Conservation (phyloP, 257 asterid genomes). For the Fraxinus americana region DNA sequence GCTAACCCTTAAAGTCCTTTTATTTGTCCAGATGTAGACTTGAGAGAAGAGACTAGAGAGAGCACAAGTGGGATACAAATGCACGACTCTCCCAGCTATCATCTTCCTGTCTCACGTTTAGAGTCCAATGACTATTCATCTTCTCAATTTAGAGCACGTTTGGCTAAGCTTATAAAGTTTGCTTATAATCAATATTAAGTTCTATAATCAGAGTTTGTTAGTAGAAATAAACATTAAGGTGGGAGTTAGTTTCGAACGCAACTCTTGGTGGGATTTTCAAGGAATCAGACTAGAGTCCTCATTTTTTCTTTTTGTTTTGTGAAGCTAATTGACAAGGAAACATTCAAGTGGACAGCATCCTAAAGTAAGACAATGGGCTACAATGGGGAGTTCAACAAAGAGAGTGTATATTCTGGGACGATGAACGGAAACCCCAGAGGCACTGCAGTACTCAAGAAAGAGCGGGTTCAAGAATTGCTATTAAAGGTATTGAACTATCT, state of each 20-base stretch:
- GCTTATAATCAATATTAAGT: not conserved
- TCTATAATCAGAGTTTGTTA: not conserved
- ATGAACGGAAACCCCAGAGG: constrained; percentile 20
- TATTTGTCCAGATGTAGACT: not conserved
- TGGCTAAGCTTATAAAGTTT: not conserved
- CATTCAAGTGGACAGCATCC: constrained; percentile 14
- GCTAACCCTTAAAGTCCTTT: not conserved
- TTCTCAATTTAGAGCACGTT: not conserved
- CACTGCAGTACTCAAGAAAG: constrained; percentile 22
- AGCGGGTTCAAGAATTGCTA: constrained; percentile 24
- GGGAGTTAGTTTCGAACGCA: not conserved
- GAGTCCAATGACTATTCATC: not conserved
- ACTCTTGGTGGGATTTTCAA: not conserved
- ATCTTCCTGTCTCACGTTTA: not conserved
- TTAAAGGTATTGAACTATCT: constrained; percentile 22
- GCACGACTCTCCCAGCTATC: not conserved
- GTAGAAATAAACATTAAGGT: not conserved
- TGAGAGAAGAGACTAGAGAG: not conserved
- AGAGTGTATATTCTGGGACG: constrained; percentile 25
- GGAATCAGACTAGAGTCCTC: not conserved
- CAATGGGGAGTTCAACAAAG: constrained; percentile 30
- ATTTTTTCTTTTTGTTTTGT: constrained; percentile 5
- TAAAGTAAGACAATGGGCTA: constrained; percentile 33
- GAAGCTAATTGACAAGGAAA: constrained; percentile 11
- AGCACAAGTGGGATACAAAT: not conserved